Percentiles rank a stretch among this genome's conserved stretches.
These are phyloP conservation scores for Hondaea fermentalgiana DNA, from an alignment of 108 stramenopile genomes.

Conservation along the genomic window DNA sequence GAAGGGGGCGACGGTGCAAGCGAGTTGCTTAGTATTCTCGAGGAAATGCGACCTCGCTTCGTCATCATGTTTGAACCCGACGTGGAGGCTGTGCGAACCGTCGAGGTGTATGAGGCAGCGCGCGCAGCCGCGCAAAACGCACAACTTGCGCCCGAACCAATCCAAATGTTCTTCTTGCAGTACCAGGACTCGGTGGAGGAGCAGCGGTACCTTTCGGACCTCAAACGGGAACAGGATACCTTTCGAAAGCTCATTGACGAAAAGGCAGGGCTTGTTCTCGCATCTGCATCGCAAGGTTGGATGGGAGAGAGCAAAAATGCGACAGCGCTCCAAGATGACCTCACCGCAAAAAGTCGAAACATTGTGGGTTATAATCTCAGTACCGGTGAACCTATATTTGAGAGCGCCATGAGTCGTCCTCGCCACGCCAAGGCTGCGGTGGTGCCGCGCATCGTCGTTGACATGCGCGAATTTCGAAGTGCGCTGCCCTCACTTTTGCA, in stretches of 20 bases:
- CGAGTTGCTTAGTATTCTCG: slow-evolving; percentile 56
- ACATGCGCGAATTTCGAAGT: slow-evolving; percentile 93
- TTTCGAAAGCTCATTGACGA: slow-evolving; percentile 84
- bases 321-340: neutral
- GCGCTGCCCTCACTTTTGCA: slow-evolving; percentile 87
- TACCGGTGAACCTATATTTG: slow-evolving; percentile 6
- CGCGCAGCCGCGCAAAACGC: slow-evolving; percentile 31
- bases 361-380: neutral
- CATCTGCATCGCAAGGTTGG: neutral
- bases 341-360: neutral
- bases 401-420: neutral
- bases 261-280: slow-evolving; percentile 48
- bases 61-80: slow-evolving; percentile 84
- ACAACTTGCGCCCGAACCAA: neutral
- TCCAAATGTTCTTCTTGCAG: slow-evolving; percentile 75
- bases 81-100: slow-evolving; percentile 65
- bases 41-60: slow-evolving; percentile 65
- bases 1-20: slow-evolving; percentile 55
- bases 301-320: neutral
- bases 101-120: slow-evolving; percentile 62
- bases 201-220: slow-evolving; percentile 70
- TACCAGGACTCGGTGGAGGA: slow-evolving; percentile 89
- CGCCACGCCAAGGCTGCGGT: neutral
- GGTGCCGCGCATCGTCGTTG: slow-evolving; percentile 55
- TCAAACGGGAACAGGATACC: slow-evolving; percentile 77